phyloP scores from a whole-genome alignment of 805 yeast species.

The Debaryomyces maramus region DNA sequence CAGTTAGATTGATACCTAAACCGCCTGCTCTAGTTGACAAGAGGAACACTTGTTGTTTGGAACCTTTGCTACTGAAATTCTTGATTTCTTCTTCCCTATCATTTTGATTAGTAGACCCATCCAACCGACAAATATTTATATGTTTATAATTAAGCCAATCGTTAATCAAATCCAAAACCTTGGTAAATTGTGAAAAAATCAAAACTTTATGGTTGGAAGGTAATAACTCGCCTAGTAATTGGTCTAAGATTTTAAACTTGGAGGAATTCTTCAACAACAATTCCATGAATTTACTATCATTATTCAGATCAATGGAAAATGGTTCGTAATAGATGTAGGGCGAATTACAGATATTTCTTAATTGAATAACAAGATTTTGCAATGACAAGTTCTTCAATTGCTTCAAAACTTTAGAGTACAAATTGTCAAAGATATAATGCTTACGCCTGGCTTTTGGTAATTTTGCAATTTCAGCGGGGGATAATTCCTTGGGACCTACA shows the following conservation, averaged over 20 bases:
- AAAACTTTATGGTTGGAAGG: conserved; percentile 63
- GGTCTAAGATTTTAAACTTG: conserved; percentile 69
- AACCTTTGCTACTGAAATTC: conserved; percentile 40
- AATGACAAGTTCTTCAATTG: conserved; percentile 41
- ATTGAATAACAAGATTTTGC: conserved; percentile 76
- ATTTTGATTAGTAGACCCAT: conserved; percentile 69
- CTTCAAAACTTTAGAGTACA: conserved; percentile 14
- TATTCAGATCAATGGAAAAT: conserved; percentile 40
- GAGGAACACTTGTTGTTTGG: conserved; percentile 53
- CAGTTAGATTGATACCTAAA: conserved; percentile 79
- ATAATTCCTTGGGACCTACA: background rate
- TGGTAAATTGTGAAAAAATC: conserved; percentile 84
- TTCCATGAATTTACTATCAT: conserved; percentile 30
- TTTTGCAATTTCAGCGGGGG: background rate
- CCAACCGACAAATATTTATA: conserved; percentile 58
- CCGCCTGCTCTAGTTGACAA: conserved; percentile 95
- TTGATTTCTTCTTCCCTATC: conserved; percentile 66
- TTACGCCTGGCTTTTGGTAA: conserved; percentile 11
- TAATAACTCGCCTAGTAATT: conserved; percentile 54
- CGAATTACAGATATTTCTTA: conserved; percentile 80
- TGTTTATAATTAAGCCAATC: conserved; percentile 64
- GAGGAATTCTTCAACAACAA: conserved; percentile 57
- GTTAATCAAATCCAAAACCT: conserved; percentile 74
- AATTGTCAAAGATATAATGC: conserved; percentile 11
- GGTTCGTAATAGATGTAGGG: conserved; percentile 86